phyloP scores from a whole-genome alignment of 2,329 filamentous ascomycete genomes.

The Phyllachora maydis region DNA sequence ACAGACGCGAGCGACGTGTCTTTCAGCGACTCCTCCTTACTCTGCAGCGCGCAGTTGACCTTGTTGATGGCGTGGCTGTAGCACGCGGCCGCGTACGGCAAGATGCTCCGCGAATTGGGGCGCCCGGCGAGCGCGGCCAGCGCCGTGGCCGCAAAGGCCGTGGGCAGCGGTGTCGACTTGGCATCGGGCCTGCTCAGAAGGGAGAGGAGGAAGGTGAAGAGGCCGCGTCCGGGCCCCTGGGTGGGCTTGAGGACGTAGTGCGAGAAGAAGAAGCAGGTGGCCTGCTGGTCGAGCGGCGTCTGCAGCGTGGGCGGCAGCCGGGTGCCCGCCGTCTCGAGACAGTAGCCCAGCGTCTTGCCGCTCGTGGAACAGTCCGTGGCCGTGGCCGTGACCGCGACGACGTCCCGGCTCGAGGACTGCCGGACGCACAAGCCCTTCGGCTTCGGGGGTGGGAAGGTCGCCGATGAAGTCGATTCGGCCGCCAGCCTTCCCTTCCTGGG shows the following conservation, averaged over 20 bases:
- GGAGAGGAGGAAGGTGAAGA: slow-evolving; percentile 7
- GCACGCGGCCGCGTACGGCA: slow-evolving; percentile 5
- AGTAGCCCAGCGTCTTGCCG: slow-evolving; percentile 1
- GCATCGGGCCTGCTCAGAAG: slow-evolving; percentile 5
- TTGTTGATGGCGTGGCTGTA: slow-evolving; percentile 7
- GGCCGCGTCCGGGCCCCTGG: slow-evolving; percentile 4
- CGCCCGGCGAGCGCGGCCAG: slow-evolving; percentile 7
- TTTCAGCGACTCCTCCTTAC: slow-evolving; percentile 4
- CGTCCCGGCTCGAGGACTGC: no score
- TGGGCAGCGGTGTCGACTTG: slow-evolving; percentile 6
- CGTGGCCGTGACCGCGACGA: background rate
- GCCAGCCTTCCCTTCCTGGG: slow-evolving; percentile 1
- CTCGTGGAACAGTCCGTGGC: background rate
- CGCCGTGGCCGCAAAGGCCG: slow-evolving; percentile 6
- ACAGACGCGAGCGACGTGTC: slow-evolving; percentile 6
- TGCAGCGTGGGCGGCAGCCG: slow-evolving; percentile 1
- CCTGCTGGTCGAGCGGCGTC: slow-evolving; percentile 8
- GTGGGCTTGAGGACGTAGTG: slow-evolving; percentile 7
- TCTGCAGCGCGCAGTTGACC: slow-evolving; percentile 6
- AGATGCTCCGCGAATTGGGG: slow-evolving; percentile 6
- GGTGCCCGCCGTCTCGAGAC: background rate
- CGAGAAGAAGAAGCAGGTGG: slow-evolving; percentile 7
- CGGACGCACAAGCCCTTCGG: no score
- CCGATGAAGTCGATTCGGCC: slow-evolving; percentile 1
- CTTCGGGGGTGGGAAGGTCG: background rate